Percentiles rank a stretch among this genome's conserved stretches.
Conservation (phyloP, 371 early-diverging fungal species). For the Actinomortierella wolfii region DNA sequence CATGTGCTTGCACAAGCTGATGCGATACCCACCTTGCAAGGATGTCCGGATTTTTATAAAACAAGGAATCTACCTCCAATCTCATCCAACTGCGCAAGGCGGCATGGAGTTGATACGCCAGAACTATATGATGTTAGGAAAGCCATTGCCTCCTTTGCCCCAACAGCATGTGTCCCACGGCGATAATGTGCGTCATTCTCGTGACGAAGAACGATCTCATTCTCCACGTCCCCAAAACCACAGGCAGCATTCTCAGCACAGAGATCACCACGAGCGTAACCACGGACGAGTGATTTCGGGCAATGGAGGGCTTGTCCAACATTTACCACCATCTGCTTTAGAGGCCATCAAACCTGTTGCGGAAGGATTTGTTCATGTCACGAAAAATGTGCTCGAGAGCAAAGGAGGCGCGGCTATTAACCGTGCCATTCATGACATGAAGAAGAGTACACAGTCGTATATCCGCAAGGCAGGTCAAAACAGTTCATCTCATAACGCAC, state of each 20-base stretch:
- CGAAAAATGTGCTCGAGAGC: slow-evolving; percentile 65
- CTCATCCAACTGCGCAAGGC: slow-evolving; percentile 51
- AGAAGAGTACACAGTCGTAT: slow-evolving; percentile 48
- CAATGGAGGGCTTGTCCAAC: slow-evolving; percentile 33
- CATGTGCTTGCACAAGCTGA: slow-evolving; percentile 72
- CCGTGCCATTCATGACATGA: slow-evolving; percentile 64
- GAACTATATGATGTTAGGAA: slow-evolving; percentile 58
- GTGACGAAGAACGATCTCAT: slow-evolving; percentile 5
- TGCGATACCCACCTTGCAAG: slow-evolving; percentile 72
- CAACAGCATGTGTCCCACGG: slow-evolving; percentile 4
- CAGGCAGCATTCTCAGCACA: slow-evolving; percentile 8
- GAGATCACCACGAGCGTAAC: slow-evolving; percentile 10
- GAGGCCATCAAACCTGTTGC: slow-evolving; percentile 47
- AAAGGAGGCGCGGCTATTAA: slow-evolving; percentile 52
- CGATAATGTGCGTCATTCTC: slow-evolving; percentile 6
- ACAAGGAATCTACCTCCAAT: slow-evolving; percentile 69
- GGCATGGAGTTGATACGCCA: slow-evolving; percentile 64
- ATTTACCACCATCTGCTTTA: slow-evolving; percentile 40
- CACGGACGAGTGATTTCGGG: slow-evolving; percentile 18
- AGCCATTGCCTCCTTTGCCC: slow-evolving; percentile 49
- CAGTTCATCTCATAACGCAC: background rate
- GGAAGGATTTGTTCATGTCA: slow-evolving; percentile 55
- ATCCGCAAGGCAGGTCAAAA: slow-evolving; percentile 24
- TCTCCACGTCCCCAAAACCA: slow-evolving; percentile 11
- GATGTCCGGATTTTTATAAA: slow-evolving; percentile 62